Evolutionary conservation across 1,284 basidiomycete species (phyloP).

Genomic region (Microbotryomycetes sp.): DNA sequence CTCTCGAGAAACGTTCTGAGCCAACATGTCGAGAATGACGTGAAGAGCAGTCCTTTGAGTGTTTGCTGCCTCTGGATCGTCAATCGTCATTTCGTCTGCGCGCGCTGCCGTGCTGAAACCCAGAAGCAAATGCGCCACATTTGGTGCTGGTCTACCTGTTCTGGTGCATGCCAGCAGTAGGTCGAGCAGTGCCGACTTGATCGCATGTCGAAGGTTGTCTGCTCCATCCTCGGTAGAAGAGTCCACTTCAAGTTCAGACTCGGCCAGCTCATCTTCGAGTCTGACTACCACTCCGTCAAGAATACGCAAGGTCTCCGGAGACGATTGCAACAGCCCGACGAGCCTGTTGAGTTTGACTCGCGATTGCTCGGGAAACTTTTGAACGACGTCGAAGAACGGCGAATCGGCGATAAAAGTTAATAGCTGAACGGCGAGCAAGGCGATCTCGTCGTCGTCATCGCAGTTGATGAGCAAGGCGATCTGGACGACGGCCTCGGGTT

Average conservation of each 20-base stretch:
- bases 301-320: conserved; percentile 78
- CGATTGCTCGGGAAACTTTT: conserved; percentile 55
- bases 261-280: conserved; percentile 49
- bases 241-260: conserved; percentile 45
- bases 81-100: conserved; percentile 42
- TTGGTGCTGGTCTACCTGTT: conserved; percentile 62
- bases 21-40: conserved; percentile 70
- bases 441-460: conserved; percentile 63
- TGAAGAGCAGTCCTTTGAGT: conserved; percentile 68
- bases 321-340: conserved; percentile 72
- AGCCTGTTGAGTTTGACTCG: conserved; percentile 52
- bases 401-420: conserved; percentile 58
- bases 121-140: conserved; percentile 81
- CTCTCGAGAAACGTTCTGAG: conserved; percentile 57
- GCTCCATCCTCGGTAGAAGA: conserved; percentile 47
- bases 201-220: conserved; percentile 53
- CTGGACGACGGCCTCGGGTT: conserved; percentile 65
- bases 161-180: conserved; percentile 74
- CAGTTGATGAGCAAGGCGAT: conserved; percentile 76
- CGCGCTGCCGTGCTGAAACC: conserved; percentile 58
- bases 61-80: conserved; percentile 56
- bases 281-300: conserved; percentile 68
- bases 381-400: conserved; percentile 50
- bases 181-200: conserved; percentile 73
- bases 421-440: conserved; percentile 73